These are phyloP conservation scores for Komagataella phaffii DNA, from an alignment of 805 yeast species.

Conservation along the genomic window DNA sequence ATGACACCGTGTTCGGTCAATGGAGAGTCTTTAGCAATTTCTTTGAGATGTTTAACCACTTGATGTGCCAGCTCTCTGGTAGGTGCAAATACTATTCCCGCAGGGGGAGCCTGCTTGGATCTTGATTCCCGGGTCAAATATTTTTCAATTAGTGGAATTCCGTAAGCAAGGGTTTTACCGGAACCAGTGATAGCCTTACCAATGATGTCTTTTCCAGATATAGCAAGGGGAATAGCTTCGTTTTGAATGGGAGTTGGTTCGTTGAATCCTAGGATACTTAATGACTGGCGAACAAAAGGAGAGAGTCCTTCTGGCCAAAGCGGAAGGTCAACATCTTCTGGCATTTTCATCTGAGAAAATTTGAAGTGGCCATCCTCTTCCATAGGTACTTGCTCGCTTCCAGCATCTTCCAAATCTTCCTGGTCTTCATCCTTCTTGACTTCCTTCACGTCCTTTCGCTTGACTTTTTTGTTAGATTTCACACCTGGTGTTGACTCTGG, in stretches of 20 bases:
- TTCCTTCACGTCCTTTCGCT: constrained; percentile 5
- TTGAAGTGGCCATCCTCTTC: constrained; percentile 4
- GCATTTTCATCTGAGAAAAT: constrained; percentile 4
- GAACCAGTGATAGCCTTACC: constrained; percentile 93
- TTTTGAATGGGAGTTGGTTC: constrained; percentile 81
- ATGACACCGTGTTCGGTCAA: constrained; percentile 45
- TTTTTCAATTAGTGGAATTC: constrained; percentile 77
- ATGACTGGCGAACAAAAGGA: constrained; percentile 45
- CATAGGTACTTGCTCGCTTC: constrained; percentile 5
- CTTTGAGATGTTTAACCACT: constrained; percentile 67
- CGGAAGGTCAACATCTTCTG: constrained; percentile 33
- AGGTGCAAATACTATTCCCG: constrained; percentile 81
- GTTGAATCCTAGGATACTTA: constrained; percentile 41
- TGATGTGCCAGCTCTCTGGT: constrained; percentile 95
- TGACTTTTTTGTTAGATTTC: neutral
- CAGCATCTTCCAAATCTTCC: constrained; percentile 1
- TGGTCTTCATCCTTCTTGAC: constrained; percentile 5
- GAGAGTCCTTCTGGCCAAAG: constrained; percentile 41
- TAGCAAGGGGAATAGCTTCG: constrained; percentile 58
- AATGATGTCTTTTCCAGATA: constrained; percentile 63
- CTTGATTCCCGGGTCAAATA: constrained; percentile 19
- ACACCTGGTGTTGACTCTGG: neutral
- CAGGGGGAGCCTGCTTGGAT: constrained; percentile 26
- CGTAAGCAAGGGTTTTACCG: constrained; percentile 91
- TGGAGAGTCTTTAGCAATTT: constrained; percentile 37